These are phyloP conservation scores for Pleurotus citrinopileatus DNA, from an alignment of 768 basidiomycete species.

Conservation along the genomic window DNA sequence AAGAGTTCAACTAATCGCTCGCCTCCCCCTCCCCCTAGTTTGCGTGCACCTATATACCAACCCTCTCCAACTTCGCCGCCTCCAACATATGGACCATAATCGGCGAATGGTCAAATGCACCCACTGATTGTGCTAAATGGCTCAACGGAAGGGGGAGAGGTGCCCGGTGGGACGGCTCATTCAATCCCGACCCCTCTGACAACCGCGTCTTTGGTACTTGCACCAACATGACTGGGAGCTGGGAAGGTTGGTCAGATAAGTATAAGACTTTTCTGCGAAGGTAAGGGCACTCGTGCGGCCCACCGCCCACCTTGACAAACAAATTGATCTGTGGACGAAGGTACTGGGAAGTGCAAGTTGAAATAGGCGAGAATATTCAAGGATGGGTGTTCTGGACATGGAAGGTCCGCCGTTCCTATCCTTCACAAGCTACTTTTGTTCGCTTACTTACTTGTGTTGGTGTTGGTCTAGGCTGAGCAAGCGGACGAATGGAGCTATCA, in stretches of 20 bases:
- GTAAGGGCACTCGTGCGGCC: conserved; percentile 37
- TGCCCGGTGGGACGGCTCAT: conserved; percentile 65
- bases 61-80: conserved; percentile 42
- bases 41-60: conserved; percentile 50
- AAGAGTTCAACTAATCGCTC: background rate
- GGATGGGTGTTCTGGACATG: conserved; percentile 82
- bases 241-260: conserved; percentile 50
- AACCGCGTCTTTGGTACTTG: conserved; percentile 58
- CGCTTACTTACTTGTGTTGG: too few species aligned
- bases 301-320: background rate
- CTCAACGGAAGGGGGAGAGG: conserved; percentile 76
- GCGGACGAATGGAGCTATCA: conserved; percentile 79
- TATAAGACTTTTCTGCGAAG: conserved; percentile 64
- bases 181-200: conserved; percentile 32
- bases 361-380: conserved; percentile 65
- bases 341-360: conserved; percentile 81
- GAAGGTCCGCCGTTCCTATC: conserved; percentile 47
- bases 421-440: too few species aligned
- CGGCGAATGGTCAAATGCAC: conserved; percentile 78
- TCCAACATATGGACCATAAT: conserved; percentile 70
- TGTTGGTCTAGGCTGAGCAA: conserved; percentile 55
- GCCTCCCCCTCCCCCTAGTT: conserved; percentile 27
- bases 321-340: conserved; percentile 24
- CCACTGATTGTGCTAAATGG: conserved; percentile 76
- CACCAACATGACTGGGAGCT: conserved; percentile 57